Evolutionary conservation across 2,329 filamentous ascomycete species (phyloP), one percentile per base, ranked within the genome.

Genomic region (Coleophoma crateriformis): DNA sequence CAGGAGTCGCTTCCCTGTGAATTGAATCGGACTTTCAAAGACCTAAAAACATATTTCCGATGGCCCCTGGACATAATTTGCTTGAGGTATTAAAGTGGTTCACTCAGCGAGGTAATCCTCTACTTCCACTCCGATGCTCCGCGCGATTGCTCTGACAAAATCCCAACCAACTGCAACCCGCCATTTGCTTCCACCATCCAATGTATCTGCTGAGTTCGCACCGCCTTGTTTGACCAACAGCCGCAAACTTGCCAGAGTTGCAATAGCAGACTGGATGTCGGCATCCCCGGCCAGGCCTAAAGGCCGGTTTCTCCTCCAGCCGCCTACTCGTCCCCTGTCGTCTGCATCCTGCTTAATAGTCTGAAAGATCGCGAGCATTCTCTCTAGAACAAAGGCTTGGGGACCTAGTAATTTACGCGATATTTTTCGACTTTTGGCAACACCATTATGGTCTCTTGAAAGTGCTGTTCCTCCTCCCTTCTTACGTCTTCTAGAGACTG

Each of bases 91-190:
- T 27, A 3, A 27, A 27, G 27, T 3, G 35, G 14, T 38, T n/a
- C 32, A 44, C 22, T 88, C 86, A 45, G 84, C 76, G 49, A 89
- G 68, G 76, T 85, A 91, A 64, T 92, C 88, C 54, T 88, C 83
- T 12, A 90, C 76, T 65, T 90, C 87, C n/a, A 94, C 76, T 2
- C 85, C 85, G 46, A 94, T 79, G 61, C 80, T 85, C 61, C 88
- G 72, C 27, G 87, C 88, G 54, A 94, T 69, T 3, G 76, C 78
- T 52, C 84, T 73, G 7, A 88, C 80, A 54, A 86, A 82, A 61
- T 94, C 89, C 87, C 87, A 91, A 1, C 84, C 82, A 50, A 88
- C 82, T 58, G 87, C 88, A 10, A 91, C 84, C 61, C 85, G 81
- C 86, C 87, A 94, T 67, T 86, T 84, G 5, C 80, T 82, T 0